A percentile compares a stretch with the other conserved stretches of the same genome.
phyloP scores from a whole-genome alignment of 1,284 basidiomycete genomes.

The Moesziomyces sp. region DNA sequence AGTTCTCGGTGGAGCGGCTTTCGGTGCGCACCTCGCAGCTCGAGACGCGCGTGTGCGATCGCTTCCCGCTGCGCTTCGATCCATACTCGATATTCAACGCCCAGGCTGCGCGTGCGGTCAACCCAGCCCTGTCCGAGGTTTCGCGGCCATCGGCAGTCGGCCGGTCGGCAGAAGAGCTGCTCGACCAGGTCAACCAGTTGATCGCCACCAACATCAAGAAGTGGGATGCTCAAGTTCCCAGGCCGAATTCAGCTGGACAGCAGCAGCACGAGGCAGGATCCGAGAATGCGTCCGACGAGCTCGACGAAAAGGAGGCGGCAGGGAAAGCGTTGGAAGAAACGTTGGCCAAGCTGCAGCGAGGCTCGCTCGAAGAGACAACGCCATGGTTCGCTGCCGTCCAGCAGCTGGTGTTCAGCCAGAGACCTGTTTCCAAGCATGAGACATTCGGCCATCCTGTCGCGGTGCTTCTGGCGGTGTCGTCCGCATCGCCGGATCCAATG shows the following conservation, averaged over 20 bases:
- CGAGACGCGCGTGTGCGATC: conserved; percentile 47
- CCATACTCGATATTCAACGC: conserved; percentile 47
- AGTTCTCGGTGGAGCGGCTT: conserved; percentile 46
- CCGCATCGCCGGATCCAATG: conserved; percentile 59
- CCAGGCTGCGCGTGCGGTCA: conserved; percentile 12
- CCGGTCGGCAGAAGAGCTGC: conserved; percentile 28
- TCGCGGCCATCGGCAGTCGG: conserved; percentile 19
- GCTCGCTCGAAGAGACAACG: conserved; percentile 35
- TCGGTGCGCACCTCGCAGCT: conserved; percentile 63
- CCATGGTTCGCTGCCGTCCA: conserved; percentile 57
- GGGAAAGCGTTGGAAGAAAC: conserved; percentile 15
- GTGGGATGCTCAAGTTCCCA: conserved; percentile 33
- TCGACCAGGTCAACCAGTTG: conserved; percentile 50
- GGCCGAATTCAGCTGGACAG: not conserved
- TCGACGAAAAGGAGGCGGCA: not conserved
- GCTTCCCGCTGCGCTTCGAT: conserved; percentile 63
- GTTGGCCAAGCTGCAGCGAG: conserved; percentile 14
- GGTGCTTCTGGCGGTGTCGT: conserved; percentile 58
- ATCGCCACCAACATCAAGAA: conserved; percentile 50
- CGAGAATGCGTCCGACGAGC: not conserved
- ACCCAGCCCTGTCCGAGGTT: conserved; percentile 8
- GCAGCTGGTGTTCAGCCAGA: conserved; percentile 38
- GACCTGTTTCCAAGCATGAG: conserved; percentile 51
- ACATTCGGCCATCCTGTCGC: conserved; percentile 50
- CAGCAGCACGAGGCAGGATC: not conserved